Conservation (phyloP, 2,329 filamentous ascomycete species). For the Elsinoe necatrix region DNA sequence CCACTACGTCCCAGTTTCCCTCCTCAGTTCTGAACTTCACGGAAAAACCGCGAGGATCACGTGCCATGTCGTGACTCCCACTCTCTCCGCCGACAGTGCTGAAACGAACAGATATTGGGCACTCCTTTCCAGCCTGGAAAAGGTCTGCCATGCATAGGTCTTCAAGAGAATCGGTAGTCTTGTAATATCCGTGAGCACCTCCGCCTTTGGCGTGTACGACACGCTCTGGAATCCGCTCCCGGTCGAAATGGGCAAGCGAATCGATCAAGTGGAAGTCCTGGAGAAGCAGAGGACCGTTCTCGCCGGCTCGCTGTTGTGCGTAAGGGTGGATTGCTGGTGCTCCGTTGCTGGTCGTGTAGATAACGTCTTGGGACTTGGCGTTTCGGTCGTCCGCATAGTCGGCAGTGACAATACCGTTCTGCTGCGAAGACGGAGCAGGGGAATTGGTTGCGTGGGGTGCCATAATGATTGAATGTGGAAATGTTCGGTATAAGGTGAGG, state of each 20-base stretch:
- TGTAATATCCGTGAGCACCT: constrained; percentile 42
- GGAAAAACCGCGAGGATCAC: constrained; percentile 64
- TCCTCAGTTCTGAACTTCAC: constrained; percentile 67
- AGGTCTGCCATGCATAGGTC: constrained; percentile 40
- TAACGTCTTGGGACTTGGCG: constrained; percentile 35
- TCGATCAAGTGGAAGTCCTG: constrained; percentile 45
- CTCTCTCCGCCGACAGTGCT: constrained; percentile 69
- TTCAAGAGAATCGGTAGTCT: constrained; percentile 39
- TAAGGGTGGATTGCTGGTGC: constrained; percentile 46
- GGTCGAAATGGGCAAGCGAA: constrained; percentile 43
- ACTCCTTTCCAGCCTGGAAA: constrained; percentile 58
- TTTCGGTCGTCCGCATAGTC: constrained; percentile 40
- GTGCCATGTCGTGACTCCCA: constrained; percentile 61
- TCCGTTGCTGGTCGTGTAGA: constrained; percentile 51
- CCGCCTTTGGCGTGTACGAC: constrained; percentile 45
- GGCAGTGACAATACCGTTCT: constrained; percentile 33
- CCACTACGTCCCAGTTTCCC: constrained; percentile 66
- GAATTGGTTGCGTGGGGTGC: not conserved
- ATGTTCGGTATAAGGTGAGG: not conserved
- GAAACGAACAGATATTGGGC: constrained; percentile 59
- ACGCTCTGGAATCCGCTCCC: constrained; percentile 43
- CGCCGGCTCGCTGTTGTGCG: constrained; percentile 47
- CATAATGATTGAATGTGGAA: not conserved
- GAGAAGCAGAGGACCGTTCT: constrained; percentile 51
- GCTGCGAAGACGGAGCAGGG: constrained; percentile 22